Evolutionary conservation across 352 stramenopile genomes (phyloP), one percentile per base, ranked within the genome.

Genomic region (Globisporangium nunn): DNA sequence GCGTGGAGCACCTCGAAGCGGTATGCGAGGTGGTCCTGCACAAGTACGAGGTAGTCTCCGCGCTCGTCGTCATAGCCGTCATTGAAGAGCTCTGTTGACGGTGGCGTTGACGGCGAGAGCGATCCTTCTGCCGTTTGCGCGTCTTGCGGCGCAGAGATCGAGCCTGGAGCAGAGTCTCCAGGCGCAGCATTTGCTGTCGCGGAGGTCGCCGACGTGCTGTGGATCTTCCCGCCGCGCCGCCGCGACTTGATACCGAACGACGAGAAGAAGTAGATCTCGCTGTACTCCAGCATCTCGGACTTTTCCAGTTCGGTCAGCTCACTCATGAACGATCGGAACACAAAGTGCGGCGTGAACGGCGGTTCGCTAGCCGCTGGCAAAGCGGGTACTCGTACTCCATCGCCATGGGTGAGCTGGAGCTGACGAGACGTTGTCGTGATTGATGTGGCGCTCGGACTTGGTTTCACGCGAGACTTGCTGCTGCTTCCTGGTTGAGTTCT

Each of bases 41-140:
- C 58, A 15, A 95, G 75, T 33, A 98, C 74, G 56, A 98, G 92
- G 70, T 99, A 99, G 69, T 99, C 96, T 58, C 96, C 98, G 45
- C 97, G 89, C 50, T 98, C 93, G 64, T 99, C 95, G 64, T 99
- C 96, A 43, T 89, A 98, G 40, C 92, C 93, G 66, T 98, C 78
- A 63, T 98, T 98, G 68, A 85, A 85, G 18, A 90, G 73, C 54
- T 73, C 57, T 0, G 15, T 6, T 30, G 31, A 15, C 7, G 37
- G 11, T 39, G 37, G 17, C 31, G 50, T 8, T 52, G 50, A 3
- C 18, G 23, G 5, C 33, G 44, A 40, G 4, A 45, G 4, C n/a
- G 31, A 41, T 14, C 43, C 6, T 15, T 48, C 43, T 14, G 17
- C 29, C 5, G 43, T 15, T 4, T 48, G 43, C 5, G 5, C 12